Evolutionary conservation across 345 rosid species (phyloP), one percentile per base, ranked within the genome.

Genomic region (Eucalyptus tenuipes): DNA sequence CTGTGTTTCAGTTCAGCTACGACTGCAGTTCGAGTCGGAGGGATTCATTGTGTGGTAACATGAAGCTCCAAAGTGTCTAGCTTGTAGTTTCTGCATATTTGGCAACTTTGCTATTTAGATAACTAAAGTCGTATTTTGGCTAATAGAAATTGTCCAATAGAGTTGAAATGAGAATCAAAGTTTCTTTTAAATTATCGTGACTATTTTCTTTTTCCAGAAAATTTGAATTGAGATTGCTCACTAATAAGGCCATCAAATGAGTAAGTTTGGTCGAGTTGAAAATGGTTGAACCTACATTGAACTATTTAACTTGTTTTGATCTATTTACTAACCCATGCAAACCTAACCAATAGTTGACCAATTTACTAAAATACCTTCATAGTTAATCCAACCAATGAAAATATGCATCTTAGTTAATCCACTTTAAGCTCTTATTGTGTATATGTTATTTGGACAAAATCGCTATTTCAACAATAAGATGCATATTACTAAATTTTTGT

Each of bases 1-100:
- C 86, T 85, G 57, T 92, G 93, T 91, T 90, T 93, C 86, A 93
- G 24, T 89, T 93, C 94, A 18, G 93, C 95, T 84, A 95, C 95
- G 13, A 94, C 20, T 49, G 93, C 93, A 17, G 94, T 93, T 49
- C 87, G 89, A 31, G 92, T 89, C n/a, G 88, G 5, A 52, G 12
- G 92, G 91, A 87, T 89, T 90, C 87, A 93, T 53, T 15, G 87
- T 86, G n/a, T 75, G 86, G 92, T 92, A 89, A 75, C 90, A 85
- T 20, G 93, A 92, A 88, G 93, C 92, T 68, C 85, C 82, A 92
- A 11, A 8, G 79, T 88, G 80, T 91, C 92, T 31, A 88, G 89
- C 85, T 88, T 91, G 59, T 92, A 93, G 27, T 90, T 92, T 91
- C 94, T 95, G 94, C 94, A 90, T 52, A 20, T 59, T 49, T 75